Base-by-base conservation (phyloP, 495 filamentous ascomycete species). In the Letharia lupina region DNA sequence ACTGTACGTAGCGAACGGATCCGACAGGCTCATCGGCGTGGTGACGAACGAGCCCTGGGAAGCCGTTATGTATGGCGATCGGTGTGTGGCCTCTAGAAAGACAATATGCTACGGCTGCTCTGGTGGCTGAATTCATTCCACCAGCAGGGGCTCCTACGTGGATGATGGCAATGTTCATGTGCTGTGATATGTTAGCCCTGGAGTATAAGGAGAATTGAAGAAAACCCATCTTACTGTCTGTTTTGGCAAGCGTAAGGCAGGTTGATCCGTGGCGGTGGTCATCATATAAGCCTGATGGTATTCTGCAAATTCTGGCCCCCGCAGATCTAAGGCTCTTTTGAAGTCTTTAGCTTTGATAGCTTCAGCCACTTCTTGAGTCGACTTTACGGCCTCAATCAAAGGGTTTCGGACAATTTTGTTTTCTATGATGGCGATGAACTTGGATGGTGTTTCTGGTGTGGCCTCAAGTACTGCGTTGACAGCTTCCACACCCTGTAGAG, bases 71-170 rank as follows among this genome's bases (percentile, higher is more conserved):
- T 62, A 99, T 89, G 11, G 93, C 92, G 68, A 96, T 72, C 2
- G 95, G 89, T 44, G 89, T 90, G 73, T 99, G 95, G 9, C 95
- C 95, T 64, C 93, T 87, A n/a, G 89, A 88, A 42, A 95, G 76
- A 73, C 93, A 98, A 79, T 96, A 99, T n/a, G 91, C 90, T 15
- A 96, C 92, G 15, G 91, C 94, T 23, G 91, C 94, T 62, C 95
- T 87, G 23, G 96, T 96, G 31, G 95, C 93, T 54, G 93, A 91
- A 77, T 99, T 99, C 87, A 99, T 97, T 73, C 95, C 95, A 72
- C 94, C 95, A n/a, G 95, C 95, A 9, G 95, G 95, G 39, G 95
- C 95, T 69, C 95, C 95, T 35, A 66, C 91, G 71, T 99, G 96
- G 73, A 99, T 89, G 68, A 98, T 93, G 10, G 89, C 94, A 70